Evolutionary conservation across 139 green algal genomes (phyloP), one percentile per base, ranked within the genome.

Genomic region (Micractinium conductrix): DNA sequence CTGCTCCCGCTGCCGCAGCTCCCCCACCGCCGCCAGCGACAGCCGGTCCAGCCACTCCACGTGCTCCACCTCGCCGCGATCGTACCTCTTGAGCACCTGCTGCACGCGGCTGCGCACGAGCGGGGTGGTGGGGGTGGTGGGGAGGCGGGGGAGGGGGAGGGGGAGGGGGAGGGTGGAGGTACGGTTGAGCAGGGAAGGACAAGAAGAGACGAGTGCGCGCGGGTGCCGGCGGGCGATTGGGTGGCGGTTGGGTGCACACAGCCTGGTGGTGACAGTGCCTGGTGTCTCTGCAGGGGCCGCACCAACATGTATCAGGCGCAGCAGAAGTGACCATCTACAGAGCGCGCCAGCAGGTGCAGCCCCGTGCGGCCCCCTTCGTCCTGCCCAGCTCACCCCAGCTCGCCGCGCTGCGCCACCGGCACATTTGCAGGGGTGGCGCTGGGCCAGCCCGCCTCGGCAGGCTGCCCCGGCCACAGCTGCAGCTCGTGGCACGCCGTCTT

Each of bases 1-100:
- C 45, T 53, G 45, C 53, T 85, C 79, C 67, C 82, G 50, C 10
- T 80, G 43, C 7, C 88, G 89, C 45, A 92, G 84, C 21, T 74
- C 60, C 1, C 89, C 84, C 14, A 93, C 88, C 2, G 69, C 35
- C 44, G 72, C 76, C 37, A 97, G 84, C 2, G 93, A 88, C 26
- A 98, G 88, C 0, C 79, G 55, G 88, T 99, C 96, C 73, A 99
- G 92, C 96, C 96, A 98, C 0, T 92, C 82, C 12, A 95, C 87
- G n/a, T 80, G 80, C 35, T 90, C 78, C 67, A 98, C 71, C 84
- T 98, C 95, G 4, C 96, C 95, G 3, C 95, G 81, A 50, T 94
- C 87, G 63, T 95, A 96, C 74, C 89, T 85, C 58, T 93, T 93
- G 58, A 94, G 70, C 79, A 94, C 80, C 85, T 95, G 92, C 85